These are phyloP conservation scores for Dryas integrifolia DNA, from an alignment of 331 rosid genomes.

Conservation along the genomic window DNA sequence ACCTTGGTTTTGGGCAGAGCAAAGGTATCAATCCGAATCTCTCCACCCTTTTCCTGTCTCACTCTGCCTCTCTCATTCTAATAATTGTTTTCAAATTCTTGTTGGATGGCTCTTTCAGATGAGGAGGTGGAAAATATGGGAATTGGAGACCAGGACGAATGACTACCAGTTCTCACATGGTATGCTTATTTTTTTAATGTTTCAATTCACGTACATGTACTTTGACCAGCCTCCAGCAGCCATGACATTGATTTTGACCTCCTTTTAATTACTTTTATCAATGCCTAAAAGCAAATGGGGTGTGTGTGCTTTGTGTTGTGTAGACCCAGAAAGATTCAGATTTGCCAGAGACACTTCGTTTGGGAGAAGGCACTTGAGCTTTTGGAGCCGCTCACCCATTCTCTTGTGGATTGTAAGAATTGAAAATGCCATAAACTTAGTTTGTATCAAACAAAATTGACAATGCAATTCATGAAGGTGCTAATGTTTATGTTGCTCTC, in stretches of 20 bases:
- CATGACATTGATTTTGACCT: background rate
- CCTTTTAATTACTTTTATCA: background rate
- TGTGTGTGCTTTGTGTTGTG: background rate
- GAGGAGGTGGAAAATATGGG: slow-evolving; percentile 38
- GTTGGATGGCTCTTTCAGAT: slow-evolving; percentile 15
- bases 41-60: background rate
- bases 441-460: background rate
- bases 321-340: slow-evolving; percentile 38
- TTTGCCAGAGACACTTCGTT: slow-evolving; percentile 38
- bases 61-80: background rate
- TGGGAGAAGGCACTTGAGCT: slow-evolving; percentile 36
- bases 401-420: slow-evolving; percentile 32
- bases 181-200: background rate
- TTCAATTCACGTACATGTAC: background rate
- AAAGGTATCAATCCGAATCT: slow-evolving; percentile 25
- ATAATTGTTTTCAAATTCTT: background rate
- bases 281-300: background rate
- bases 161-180: slow-evolving; percentile 32
- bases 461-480: background rate
- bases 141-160: slow-evolving; percentile 31
- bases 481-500: background rate
- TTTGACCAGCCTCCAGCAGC: slow-evolving; percentile 1
- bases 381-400: slow-evolving; percentile 26
- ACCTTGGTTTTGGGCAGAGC: slow-evolving; percentile 33
- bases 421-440: background rate